Conservation (phyloP, 2,329 filamentous ascomycete species). For the Verticillium nubilum region DNA sequence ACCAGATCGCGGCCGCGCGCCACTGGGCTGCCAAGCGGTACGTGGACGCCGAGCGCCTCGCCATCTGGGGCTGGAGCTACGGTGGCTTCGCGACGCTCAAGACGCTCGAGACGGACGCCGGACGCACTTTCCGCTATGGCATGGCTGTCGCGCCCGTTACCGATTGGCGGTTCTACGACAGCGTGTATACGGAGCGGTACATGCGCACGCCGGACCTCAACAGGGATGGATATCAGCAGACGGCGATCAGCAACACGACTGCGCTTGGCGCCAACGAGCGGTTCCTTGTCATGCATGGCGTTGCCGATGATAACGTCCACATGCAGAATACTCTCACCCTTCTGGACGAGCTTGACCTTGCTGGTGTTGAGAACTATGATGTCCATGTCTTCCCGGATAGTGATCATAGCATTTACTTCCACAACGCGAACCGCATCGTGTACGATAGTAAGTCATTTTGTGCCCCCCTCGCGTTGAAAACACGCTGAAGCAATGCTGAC, state of each 20-base stretch:
- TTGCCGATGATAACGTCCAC: conserved; percentile 97
- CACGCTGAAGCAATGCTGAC: background rate
- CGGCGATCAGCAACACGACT: conserved; percentile 67
- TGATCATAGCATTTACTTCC: conserved; percentile 91
- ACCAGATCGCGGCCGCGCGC: conserved; percentile 88
- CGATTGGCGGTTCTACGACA: conserved; percentile 94
- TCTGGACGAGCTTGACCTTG: conserved; percentile 79
- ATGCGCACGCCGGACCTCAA: conserved; percentile 94
- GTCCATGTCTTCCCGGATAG: conserved; percentile 95
- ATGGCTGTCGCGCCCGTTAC: conserved; percentile 99
- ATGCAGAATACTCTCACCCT: conserved; percentile 89
- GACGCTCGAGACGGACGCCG: conserved; percentile 85
- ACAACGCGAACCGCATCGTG: conserved; percentile 85
- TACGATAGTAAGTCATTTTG: conserved; percentile 71
- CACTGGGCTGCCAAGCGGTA: conserved; percentile 78
- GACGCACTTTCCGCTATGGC: conserved; percentile 87
- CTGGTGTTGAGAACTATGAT: conserved; percentile 85
- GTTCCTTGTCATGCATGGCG: conserved; percentile 92
- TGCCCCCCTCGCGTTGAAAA: conserved; percentile 1
- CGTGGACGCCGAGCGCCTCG: conserved; percentile 74
- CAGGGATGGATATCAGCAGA: conserved; percentile 65
- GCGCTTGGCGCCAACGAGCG: conserved; percentile 72
- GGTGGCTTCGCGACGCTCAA: conserved; percentile 95
- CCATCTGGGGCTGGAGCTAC: conserved; percentile 98
- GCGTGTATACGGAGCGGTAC: conserved; percentile 91